These are phyloP conservation scores for Diplodia mutila DNA, from an alignment of 2,329 filamentous ascomycete genomes.

Conservation along the genomic window DNA sequence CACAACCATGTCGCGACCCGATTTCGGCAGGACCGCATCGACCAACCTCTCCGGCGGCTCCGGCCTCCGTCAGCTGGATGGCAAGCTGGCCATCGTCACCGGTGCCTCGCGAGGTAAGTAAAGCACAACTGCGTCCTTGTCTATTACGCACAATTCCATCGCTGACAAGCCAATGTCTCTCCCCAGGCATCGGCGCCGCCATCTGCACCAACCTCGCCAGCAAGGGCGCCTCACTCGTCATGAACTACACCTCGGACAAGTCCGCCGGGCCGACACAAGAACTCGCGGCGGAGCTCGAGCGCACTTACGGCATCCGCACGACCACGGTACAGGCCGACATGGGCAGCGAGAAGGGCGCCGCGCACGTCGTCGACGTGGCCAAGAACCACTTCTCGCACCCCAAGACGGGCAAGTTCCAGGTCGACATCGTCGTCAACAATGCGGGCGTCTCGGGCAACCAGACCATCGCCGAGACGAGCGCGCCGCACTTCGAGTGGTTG, in stretches of 20 bases:
- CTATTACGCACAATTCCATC: too few species aligned
- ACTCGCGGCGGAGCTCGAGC: conserved; percentile 60
- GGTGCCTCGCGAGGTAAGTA: conserved; percentile 73
- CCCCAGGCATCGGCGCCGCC: conserved; percentile 71
- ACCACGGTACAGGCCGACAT: conserved; percentile 73
- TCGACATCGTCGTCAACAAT: conserved; percentile 89
- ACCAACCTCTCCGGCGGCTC: conserved; percentile 44
- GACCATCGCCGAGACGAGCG: conserved; percentile 63
- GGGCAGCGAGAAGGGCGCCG: conserved; percentile 62
- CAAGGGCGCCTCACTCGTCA: conserved; percentile 70
- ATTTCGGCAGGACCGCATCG: conserved; percentile 40
- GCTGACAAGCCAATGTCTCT: conserved; percentile 15
- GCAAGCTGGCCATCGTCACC: conserved; percentile 78
- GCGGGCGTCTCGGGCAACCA: conserved; percentile 72
- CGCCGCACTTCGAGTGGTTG: conserved; percentile 69
- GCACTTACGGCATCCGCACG: conserved; percentile 62
- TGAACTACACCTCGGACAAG: conserved; percentile 72
- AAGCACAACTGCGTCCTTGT: not conserved
- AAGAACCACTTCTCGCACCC: conserved; percentile 62
- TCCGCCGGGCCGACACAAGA: conserved; percentile 57
- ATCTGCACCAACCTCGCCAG: conserved; percentile 71
- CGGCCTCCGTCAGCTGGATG: conserved; percentile 55
- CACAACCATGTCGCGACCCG: conserved; percentile 43
- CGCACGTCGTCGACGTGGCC: conserved; percentile 61
- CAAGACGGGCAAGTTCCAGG: conserved; percentile 61